These are phyloP conservation scores for Aspergillus piperis DNA, from an alignment of 2,329 filamentous ascomycete genomes.

Conservation along the genomic window DNA sequence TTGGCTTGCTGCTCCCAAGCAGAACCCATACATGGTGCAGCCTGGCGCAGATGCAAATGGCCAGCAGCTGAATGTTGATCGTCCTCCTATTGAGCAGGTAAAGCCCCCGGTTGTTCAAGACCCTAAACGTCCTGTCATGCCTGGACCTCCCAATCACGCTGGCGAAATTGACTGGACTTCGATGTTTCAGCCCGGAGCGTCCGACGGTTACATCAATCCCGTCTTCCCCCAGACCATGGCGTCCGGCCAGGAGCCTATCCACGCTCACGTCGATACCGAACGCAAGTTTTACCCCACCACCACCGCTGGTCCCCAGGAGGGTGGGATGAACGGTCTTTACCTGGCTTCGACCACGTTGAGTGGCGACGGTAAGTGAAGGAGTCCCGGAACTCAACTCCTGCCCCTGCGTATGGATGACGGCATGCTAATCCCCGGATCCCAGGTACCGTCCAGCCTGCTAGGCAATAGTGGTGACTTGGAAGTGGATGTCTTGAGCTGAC, in stretches of 20 bases:
- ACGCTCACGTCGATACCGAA: constrained; percentile 63
- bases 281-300: constrained; percentile 55
- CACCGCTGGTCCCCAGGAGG: constrained; percentile 43
- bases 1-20: constrained; percentile 49
- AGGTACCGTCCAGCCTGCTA: constrained; percentile 59
- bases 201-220: constrained; percentile 64
- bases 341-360: constrained; percentile 49
- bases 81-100: constrained; percentile 45
- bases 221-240: constrained; percentile 66
- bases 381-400: neutral
- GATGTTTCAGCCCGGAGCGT: constrained; percentile 74
- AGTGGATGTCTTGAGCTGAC: constrained; percentile 61
- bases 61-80: constrained; percentile 48
- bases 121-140: constrained; percentile 56
- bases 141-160: constrained; percentile 59
- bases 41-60: constrained; percentile 43
- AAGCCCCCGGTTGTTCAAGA: constrained; percentile 44
- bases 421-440: constrained; percentile 38
- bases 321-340: constrained; percentile 51
- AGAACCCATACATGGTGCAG: constrained; percentile 47
- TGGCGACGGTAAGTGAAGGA: constrained; percentile 46
- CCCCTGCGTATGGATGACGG: neutral
- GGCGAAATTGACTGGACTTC: constrained; percentile 71
- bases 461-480: constrained; percentile 47
- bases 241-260: constrained; percentile 69